Conservation (phyloP, 1,139 yeast genomes). For the Yamadazyma diospyri region DNA sequence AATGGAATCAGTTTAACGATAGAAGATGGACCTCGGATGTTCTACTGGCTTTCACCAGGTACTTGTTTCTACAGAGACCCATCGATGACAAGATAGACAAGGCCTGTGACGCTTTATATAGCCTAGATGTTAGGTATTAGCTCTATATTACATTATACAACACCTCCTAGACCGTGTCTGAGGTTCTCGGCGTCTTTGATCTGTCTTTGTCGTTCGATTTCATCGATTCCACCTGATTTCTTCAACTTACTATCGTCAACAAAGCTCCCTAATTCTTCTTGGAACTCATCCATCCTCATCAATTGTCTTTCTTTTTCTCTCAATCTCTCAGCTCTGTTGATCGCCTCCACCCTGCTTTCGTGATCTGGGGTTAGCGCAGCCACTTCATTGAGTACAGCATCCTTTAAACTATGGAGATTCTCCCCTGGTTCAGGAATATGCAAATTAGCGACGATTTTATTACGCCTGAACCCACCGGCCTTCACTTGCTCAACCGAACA, state of each 20-base stretch:
- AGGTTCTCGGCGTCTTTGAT: constrained; percentile 67
- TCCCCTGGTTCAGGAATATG: constrained; percentile 65
- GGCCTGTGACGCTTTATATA: constrained; percentile 2
- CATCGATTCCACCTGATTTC: constrained; percentile 86
- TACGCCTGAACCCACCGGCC: constrained; percentile 27
- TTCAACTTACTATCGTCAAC: constrained; percentile 74
- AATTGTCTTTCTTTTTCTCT: constrained; percentile 70
- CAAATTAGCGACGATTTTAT: constrained; percentile 37
- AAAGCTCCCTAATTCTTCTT: constrained; percentile 83
- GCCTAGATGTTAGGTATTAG: background rate
- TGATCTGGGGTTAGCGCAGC: constrained; percentile 79
- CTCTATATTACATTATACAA: too few species aligned
- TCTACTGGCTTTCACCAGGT: constrained; percentile 1
- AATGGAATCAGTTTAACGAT: constrained; percentile 4
- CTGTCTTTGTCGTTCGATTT: constrained; percentile 67
- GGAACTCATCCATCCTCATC: constrained; percentile 60
- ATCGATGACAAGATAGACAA: background rate
- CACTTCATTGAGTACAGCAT: constrained; percentile 79
- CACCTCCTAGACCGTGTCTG: constrained; percentile 39
- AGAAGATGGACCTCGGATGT: constrained; percentile 2
- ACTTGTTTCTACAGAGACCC: background rate
- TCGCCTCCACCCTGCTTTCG: constrained; percentile 80
- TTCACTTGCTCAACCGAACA: constrained; percentile 76
- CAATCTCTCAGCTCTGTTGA: constrained; percentile 78
- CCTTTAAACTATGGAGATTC: constrained; percentile 63